These are phyloP conservation scores for Mycena epipterygia DNA, from an alignment of 768 basidiomycete species.

Conservation along the genomic window DNA sequence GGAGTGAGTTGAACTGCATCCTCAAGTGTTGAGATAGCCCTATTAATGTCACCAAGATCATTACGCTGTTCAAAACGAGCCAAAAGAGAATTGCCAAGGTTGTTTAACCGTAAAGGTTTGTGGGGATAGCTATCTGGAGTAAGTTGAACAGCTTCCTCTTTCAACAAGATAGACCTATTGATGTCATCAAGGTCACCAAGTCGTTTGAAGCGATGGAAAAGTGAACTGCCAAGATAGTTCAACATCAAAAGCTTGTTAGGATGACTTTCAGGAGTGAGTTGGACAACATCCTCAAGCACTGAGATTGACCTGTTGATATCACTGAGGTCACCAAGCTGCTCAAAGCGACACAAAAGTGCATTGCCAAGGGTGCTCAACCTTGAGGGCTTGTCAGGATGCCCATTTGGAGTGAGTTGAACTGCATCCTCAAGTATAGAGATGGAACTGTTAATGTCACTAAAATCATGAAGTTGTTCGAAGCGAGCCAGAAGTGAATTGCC, in stretches of 20 bases:
- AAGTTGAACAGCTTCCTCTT: too few species aligned
- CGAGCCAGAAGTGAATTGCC: not conserved
- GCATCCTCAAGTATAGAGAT: not conserved
- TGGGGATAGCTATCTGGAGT: too few species aligned
- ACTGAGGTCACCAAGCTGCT: conserved; percentile 22
- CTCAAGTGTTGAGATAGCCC: too few species aligned
- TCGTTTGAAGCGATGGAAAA: conserved; percentile 28
- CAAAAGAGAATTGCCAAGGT: too few species aligned
- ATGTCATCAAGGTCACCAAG: conserved; percentile 27
- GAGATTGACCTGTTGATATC: conserved; percentile 37
- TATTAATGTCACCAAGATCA: too few species aligned
- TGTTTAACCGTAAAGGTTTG: too few species aligned
- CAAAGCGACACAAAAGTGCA: conserved; percentile 17
- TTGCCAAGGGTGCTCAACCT: not conserved
- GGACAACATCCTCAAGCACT: conserved; percentile 24
- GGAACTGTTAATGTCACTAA: not conserved
- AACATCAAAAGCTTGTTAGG: conserved; percentile 15
- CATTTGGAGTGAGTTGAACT: conserved; percentile 21
- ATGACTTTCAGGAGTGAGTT: conserved; percentile 25
- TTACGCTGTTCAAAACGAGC: too few species aligned
- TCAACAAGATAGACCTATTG: too few species aligned
- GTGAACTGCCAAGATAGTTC: conserved; percentile 29
- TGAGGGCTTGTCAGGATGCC: conserved; percentile 16
- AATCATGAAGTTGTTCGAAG: not conserved
- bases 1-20: too few species aligned